phyloP scores from a whole-genome alignment of 208 protist genomes.

The Porcisia hertigi region DNA sequence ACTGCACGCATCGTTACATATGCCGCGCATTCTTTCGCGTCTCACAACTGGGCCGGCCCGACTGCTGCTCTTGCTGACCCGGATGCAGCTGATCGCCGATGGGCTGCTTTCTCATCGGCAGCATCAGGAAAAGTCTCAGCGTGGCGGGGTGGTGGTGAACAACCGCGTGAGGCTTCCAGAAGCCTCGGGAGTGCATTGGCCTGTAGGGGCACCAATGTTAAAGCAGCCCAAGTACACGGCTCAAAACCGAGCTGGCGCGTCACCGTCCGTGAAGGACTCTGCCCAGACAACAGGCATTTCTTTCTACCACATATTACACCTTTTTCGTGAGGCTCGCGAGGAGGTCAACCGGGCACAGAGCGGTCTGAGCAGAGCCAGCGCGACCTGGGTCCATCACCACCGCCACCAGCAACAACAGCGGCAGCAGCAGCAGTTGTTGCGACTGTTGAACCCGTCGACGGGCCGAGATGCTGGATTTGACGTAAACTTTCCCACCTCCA shows the following conservation, averaged over 20 bases:
- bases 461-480: not conserved
- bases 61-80: conserved; percentile 39
- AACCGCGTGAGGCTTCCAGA: not conserved
- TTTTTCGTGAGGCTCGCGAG: conserved; percentile 27
- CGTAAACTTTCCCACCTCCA: not conserved
- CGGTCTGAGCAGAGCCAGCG: conserved; percentile 14
- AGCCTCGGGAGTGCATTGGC: not conserved
- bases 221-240: not conserved
- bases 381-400: conserved; percentile 14
- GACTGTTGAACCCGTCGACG: not conserved
- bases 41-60: conserved; percentile 31
- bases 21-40: conserved; percentile 27
- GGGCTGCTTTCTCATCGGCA: conserved; percentile 22
- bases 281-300: not conserved
- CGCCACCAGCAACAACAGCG: no score
- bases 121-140: not conserved
- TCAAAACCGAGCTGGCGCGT: not conserved
- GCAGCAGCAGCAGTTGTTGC: conserved; percentile 12
- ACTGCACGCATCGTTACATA: conserved; percentile 13
- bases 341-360: conserved; percentile 18
- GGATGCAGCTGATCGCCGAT: conserved; percentile 38
- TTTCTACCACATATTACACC: conserved; percentile 14
- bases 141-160: not conserved
- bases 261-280: not conserved
- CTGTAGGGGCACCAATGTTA: not conserved